A percentile compares a stretch with the other conserved stretches of the same genome.
Evolutionary conservation across 495 filamentous ascomycete species (phyloP).

Genomic region (Penicillium parvum): DNA sequence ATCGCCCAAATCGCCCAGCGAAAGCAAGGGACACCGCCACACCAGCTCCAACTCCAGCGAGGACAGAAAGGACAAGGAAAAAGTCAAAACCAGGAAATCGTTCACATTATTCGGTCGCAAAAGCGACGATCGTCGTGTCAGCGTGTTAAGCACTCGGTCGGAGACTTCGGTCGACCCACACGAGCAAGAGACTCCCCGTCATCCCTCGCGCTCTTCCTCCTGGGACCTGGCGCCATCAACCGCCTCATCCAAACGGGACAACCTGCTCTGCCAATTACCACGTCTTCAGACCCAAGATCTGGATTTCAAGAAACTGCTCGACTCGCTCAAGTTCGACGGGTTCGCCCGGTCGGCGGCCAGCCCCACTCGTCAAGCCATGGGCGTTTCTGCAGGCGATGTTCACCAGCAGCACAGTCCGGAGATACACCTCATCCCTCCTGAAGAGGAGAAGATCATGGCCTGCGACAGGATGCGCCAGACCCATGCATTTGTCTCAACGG

Average conservation of each 20-base stretch:
- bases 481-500: slow-evolving; percentile 14
- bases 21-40: neutral
- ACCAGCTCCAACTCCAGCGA: neutral
- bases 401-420: neutral
- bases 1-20: neutral
- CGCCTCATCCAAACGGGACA: slow-evolving; percentile 15
- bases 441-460: slow-evolving; percentile 25
- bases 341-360: slow-evolving; percentile 3
- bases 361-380: slow-evolving; percentile 1
- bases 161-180: slow-evolving; percentile 13
- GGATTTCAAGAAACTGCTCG: slow-evolving; percentile 8
- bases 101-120: slow-evolving; percentile 18
- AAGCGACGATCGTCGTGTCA: slow-evolving; percentile 2
- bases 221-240: neutral
- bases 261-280: slow-evolving; percentile 31
- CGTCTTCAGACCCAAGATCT: slow-evolving; percentile 34
- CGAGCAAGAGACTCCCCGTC: neutral
- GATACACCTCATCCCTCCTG: slow-evolving; percentile 2
- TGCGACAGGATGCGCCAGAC: slow-evolving; percentile 14
- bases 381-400: neutral
- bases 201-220: no score
- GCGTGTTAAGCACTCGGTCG: slow-evolving; percentile 12
- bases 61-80: neutral
- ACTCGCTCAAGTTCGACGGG: neutral
- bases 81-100: slow-evolving; percentile 9